phyloP scores from a whole-genome alignment of 2,329 filamentous ascomycete species.

The Microcyclosporella mali region DNA sequence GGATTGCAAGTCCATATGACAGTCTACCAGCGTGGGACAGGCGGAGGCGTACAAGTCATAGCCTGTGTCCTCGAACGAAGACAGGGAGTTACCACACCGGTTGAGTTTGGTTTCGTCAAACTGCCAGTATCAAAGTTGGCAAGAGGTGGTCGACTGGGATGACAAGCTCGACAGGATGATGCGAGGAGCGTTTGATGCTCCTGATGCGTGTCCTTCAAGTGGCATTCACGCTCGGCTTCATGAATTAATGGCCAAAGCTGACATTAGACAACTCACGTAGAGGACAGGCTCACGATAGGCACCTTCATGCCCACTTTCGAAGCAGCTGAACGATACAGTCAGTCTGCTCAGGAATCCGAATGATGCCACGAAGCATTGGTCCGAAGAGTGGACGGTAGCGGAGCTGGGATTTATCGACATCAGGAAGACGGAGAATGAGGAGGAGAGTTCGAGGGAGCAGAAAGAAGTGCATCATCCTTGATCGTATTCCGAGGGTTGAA shows the following conservation, averaged over 20 bases:
- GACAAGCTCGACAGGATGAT: constrained; percentile 19
- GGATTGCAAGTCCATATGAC: not conserved
- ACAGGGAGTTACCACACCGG: too few relatives aligned
- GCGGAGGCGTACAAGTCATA: not conserved
- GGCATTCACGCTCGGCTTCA: not conserved
- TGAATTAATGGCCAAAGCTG: not conserved
- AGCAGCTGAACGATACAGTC: constrained; percentile 27
- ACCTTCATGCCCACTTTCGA: constrained; percentile 45
- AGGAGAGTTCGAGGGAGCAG: constrained; percentile 39
- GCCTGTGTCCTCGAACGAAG: not conserved
- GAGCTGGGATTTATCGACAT: constrained; percentile 47
- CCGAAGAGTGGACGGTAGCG: constrained; percentile 45
- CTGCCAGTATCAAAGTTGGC: constrained; percentile 24
- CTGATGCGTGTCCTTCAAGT: constrained; percentile 21
- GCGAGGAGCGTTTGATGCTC: constrained; percentile 22
- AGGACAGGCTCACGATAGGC: constrained; percentile 48
- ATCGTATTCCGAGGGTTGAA: constrained; percentile 51
- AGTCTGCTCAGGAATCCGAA: constrained; percentile 29
- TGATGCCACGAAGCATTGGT: constrained; percentile 49
- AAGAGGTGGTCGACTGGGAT: constrained; percentile 16
- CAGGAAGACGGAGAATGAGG: constrained; percentile 31
- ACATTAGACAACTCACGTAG: constrained; percentile 45
- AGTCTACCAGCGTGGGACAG: not conserved
- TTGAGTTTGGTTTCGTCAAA: not conserved
- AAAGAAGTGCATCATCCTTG: constrained; percentile 54